phyloP scores from a whole-genome alignment of 2,329 filamentous ascomycete species.

The Trichoderma breve region DNA sequence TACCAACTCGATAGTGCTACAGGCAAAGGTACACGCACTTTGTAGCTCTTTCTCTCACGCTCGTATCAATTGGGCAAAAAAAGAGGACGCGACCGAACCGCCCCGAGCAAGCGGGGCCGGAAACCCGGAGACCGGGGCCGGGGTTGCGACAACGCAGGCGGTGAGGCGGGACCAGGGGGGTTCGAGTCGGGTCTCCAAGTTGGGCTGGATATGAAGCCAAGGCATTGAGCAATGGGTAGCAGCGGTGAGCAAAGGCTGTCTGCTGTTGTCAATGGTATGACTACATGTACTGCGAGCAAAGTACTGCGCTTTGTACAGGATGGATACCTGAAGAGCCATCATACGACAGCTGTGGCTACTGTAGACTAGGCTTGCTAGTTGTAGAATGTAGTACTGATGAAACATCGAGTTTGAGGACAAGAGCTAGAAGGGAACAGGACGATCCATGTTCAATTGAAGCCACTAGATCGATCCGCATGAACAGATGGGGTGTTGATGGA shows the following conservation, averaged over 20 bases:
- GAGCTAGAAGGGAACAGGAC: neutral
- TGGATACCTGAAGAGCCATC: neutral
- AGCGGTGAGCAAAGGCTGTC: slow-evolving; percentile 10
- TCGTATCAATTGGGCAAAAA: neutral
- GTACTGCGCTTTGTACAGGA: neutral
- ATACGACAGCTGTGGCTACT: neutral
- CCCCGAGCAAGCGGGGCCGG: slow-evolving; percentile 21
- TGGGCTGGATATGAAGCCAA: slow-evolving; percentile 4
- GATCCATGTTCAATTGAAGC: neutral
- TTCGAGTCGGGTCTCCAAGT: slow-evolving; percentile 6
- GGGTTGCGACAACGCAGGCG: slow-evolving; percentile 14
- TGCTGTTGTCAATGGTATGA: neutral
- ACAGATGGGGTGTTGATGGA: neutral
- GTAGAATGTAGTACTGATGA: neutral
- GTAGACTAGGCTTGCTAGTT: neutral
- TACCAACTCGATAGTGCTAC: neutral
- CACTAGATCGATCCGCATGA: slow-evolving; percentile 16
- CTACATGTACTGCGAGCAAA: neutral
- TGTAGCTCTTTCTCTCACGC: neutral
- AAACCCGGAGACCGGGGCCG: slow-evolving; percentile 22
- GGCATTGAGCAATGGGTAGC: slow-evolving; percentile 1
- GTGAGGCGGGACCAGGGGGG: slow-evolving; percentile 13
- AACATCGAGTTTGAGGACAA: neutral
- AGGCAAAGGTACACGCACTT: neutral
- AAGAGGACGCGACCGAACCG: slow-evolving; percentile 9